Evolutionary conservation across 768 basidiomycete species (phyloP), one percentile per base, ranked within the genome.

Genomic region (Mycena kentingensis): DNA sequence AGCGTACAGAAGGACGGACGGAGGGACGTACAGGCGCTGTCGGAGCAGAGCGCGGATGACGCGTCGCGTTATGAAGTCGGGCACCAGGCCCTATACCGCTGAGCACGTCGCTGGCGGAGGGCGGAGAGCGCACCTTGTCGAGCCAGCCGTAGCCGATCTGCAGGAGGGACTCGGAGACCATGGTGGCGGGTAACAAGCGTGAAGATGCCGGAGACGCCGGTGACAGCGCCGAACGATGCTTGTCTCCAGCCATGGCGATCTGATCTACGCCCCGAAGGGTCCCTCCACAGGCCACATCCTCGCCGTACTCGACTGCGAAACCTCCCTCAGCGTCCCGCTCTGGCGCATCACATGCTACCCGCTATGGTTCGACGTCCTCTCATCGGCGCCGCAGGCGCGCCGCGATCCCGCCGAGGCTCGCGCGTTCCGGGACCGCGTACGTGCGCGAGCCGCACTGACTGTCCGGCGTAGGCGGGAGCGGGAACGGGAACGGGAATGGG

Each of bases 11-110:
- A 79, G 73, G 61, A 84, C 84, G 31, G 84, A 85, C 70, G 16
- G 81, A 61, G 12, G 84, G 84, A 78, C 82, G 55, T 39, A 54
- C 53, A 59, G 21, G 10, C 58, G 58, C 50, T 59, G 46, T 49
- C 58, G 58, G 50, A 59, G 46, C 11, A 59, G 58, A 31, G 58
- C 58, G 34, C 81, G 70, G 44, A 82, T 79, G 29, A 70, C 72
- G 6, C 67, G 69, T 24, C 80, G 71, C 2, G 81, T 63, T 29
- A 84, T 58, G 42, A 81, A 75, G 63, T 88, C 86, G 21, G 87
- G 87, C 16, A 88, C 71, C 13, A 81, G 61, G 16, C 86, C 86
- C 79, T 83, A 59, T 32, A 45, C 31, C 11, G 18, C 12, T 31
- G 5, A 24, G 21, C 27, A 16, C 27, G 19, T 35, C 63, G 1